Conservation (phyloP, 2,329 filamentous ascomycete genomes). For the Hymenotorrendiella dingleyae region DNA sequence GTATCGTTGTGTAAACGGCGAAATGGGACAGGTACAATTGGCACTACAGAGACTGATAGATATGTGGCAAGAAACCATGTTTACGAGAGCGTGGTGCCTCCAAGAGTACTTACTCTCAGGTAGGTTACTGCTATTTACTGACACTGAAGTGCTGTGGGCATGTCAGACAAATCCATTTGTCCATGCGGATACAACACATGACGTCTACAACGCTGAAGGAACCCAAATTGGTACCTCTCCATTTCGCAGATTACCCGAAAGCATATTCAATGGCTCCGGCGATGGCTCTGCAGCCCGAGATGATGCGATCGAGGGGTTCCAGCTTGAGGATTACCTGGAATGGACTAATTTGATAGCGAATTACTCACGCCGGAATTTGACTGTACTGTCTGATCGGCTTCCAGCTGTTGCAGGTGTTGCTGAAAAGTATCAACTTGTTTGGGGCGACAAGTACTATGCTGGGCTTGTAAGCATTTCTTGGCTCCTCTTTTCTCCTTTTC, state of each 20-base stretch:
- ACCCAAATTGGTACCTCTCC: slow-evolving; percentile 1
- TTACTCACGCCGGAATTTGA: slow-evolving; percentile 12
- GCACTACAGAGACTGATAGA: slow-evolving; percentile 6
- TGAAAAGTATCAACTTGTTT: slow-evolving; percentile 9
- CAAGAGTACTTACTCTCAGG: slow-evolving; percentile 14
- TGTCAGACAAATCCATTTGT: slow-evolving; percentile 11
- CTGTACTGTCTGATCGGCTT: slow-evolving; percentile 10
- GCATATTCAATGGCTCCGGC: neutral
- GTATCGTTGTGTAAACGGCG: slow-evolving; percentile 8
- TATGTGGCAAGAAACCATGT: slow-evolving; percentile 14
- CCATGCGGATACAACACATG: slow-evolving; percentile 8
- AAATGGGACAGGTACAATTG: slow-evolving; percentile 6
- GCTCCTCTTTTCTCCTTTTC: no score
- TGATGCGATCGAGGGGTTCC: neutral
- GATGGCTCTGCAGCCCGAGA: neutral
- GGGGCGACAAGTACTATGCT: slow-evolving; percentile 10
- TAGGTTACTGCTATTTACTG: slow-evolving; percentile 11
- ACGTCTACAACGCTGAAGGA: slow-evolving; percentile 2
- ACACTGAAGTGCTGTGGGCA: slow-evolving; percentile 14
- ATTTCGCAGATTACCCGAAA: slow-evolving; percentile 10
- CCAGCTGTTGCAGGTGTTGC: slow-evolving; percentile 12
- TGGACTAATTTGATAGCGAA: slow-evolving; percentile 11
- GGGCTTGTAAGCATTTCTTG: no score
- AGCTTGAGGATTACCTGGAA: slow-evolving; percentile 4
- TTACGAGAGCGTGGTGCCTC: slow-evolving; percentile 17